A percentile compares a stretch with the other conserved stretches of the same genome.
Evolutionary conservation across 257 asterid genomes (phyloP).

Genomic region (Nicotiana tomentosiformis): DNA sequence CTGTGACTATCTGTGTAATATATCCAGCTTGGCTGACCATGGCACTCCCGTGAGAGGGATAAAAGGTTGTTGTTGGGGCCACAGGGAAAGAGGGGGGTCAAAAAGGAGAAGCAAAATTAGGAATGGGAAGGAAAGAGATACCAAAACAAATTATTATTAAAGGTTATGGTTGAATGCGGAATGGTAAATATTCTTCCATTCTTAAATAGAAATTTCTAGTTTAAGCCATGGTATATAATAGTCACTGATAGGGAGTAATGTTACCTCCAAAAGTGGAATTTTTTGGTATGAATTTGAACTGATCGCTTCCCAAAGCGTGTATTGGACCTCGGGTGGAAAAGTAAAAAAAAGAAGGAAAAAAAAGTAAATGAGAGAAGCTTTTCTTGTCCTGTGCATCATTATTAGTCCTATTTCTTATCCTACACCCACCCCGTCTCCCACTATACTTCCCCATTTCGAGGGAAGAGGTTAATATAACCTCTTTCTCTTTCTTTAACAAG

Average conservation of each 20-base stretch:
- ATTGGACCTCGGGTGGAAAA: neutral
- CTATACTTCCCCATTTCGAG: conserved; percentile 23
- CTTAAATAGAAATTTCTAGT: neutral
- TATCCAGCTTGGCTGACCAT: conserved; percentile 56
- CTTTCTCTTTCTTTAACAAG: conserved; percentile 11
- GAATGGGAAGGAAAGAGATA: neutral
- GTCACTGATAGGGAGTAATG: neutral
- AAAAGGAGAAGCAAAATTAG: conserved; percentile 17
- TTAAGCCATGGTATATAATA: neutral
- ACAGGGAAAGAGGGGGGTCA: conserved; percentile 23
- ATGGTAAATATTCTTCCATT: neutral
- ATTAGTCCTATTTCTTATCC: conserved; percentile 22
- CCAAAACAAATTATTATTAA: neutral
- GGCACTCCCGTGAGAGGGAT: conserved; percentile 70
- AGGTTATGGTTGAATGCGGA: neutral
- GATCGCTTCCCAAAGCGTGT: neutral
- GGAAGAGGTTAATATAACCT: conserved; percentile 14
- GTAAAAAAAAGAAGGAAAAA: conserved; percentile 3
- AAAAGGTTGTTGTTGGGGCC: conserved; percentile 53
- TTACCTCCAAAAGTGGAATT: neutral
- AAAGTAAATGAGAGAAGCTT: conserved; percentile 14
- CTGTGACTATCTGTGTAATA: conserved; percentile 24
- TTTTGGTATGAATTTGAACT: too few species aligned
- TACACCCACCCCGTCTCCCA: conserved; percentile 22
- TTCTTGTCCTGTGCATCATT: conserved; percentile 20